Evolutionary conservation across 176 grass and related monocot genomes (phyloP), one percentile per base, ranked within the genome.

Genomic region (Chrysopogon serrulatus): DNA sequence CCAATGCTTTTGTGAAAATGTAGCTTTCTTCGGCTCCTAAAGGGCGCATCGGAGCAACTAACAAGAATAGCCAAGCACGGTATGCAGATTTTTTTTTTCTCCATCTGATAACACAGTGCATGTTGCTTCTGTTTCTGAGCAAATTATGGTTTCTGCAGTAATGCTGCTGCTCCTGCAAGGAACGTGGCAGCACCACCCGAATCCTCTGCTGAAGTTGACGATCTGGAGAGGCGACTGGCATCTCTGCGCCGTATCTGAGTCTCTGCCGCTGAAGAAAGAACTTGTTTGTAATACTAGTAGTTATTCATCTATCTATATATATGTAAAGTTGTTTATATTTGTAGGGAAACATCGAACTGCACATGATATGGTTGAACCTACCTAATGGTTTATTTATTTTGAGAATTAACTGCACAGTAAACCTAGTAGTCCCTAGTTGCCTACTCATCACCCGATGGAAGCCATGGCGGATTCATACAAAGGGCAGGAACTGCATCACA

Each of bases 21-120:
- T 90, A 99, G 96, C 84, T 99, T 66, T 96, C 93, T 67, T 99
- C 93, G 8, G 96, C 96, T 79, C 96, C 96, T 42, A 96, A 99
- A 88, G 96, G 93, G 19, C 90, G 86, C 51, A 89, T 96, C 36
- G 91, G 82, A 63, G 83, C 81, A 15, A 89, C 73, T 57, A 96
- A 90, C 73, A 98, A 45, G 70, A 98, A 82, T 63, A 88, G 67
- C 41, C 74, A 87, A 56, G 68, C 89, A 71, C 91, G 97, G 97
- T 99, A 96, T 79, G 65, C 63, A 78, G 54, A 43, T 44, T 72
- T 74, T 47, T 61, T 39, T 59, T n/a, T n/a, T n/a, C n/a, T n/a
- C n/a, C 68, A 68, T 18, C 32, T 34, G 24, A 54, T 10, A 66
- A 69, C 17, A 75, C 78, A 1, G 35, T 15, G 19, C 30, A 13